Evolutionary conservation across 1,284 basidiomycete genomes (phyloP), one percentile per base, ranked within the genome.

Genomic region (Ustilago crameri): DNA sequence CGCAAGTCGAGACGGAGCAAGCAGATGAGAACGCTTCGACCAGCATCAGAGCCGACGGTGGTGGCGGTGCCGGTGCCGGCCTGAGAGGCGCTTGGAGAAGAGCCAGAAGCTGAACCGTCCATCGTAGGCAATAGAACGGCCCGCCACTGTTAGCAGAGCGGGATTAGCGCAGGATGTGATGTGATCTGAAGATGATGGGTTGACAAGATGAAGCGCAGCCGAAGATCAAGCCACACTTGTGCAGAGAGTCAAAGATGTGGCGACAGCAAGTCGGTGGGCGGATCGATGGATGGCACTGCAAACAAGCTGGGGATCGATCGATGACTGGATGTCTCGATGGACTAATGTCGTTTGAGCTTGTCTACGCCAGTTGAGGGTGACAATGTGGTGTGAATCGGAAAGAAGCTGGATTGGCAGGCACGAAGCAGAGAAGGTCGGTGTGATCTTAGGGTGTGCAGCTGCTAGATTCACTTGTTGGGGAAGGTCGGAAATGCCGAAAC

Each of bases 1-100:
- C 81, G 79, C 54, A 70, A 51, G 34, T 79, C 79, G 49, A 76
- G 63, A 40, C 74, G 69, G 35, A 80, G 67, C 49, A 81, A 56
- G 55, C 74, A 76, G 50, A 80, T 80, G 43, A 80, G 61, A 17
- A 80, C 65, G 44, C 60, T 64, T 22, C 44, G 51, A n/a, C 45
- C 57, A 8, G 34, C 41, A 9, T 67, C 69, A 22, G 60, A 72
- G 58, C 50, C 64, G 14, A 55, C 45, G 5, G 53, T 44, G 12
- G 38, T 58, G 18, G 68, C 50, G 18, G 51, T 51, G 35, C 51
- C 60, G 22, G 51, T 51, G 30, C 51, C 60, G 44, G 48, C 51
- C 26, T 63, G 48, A 46, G 66, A 59, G 32, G 55, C 51, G 51
- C 59, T 70, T 3, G 56, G 56, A 24, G 60, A 56, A 38, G 60